Percentiles rank a stretch among this genome's conserved stretches.
Conservation (phyloP, 1,284 basidiomycete genomes). For the Rhodotorula glutinis region DNA sequence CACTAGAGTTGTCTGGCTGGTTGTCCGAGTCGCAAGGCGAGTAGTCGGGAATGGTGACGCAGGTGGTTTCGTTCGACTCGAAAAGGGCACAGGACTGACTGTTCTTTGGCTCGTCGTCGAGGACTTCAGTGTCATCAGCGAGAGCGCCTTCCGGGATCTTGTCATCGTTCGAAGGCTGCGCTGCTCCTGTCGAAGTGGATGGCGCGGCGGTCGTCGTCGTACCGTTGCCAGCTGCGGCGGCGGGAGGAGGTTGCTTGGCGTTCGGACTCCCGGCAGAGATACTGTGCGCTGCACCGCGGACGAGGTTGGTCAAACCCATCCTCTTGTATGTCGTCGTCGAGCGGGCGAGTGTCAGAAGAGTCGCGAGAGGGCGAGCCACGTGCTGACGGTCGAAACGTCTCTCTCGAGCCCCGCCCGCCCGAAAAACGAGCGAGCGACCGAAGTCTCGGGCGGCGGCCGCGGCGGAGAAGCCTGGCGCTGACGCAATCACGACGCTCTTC, state of each 20-base stretch:
- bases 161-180: slow-evolving; percentile 5
- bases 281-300: slow-evolving; percentile 1
- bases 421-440: background rate
- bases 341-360: no score
- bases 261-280: background rate
- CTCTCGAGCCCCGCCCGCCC: no score
- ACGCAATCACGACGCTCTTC: no score
- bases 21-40: no score
- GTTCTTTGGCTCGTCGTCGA: slow-evolving; percentile 51
- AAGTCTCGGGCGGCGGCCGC: no score
- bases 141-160: slow-evolving; percentile 31
- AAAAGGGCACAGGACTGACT: slow-evolving; percentile 19
- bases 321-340: background rate
- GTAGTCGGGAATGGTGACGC: background rate
- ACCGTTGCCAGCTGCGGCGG: background rate
- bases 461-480: no score
- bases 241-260: background rate
- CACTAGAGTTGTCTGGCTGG: no score
- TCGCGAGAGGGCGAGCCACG: background rate
- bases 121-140: slow-evolving; percentile 39
- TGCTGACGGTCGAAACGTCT: no score
- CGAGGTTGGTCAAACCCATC: slow-evolving; percentile 8
- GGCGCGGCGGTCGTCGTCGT: background rate
- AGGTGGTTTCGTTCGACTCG: background rate
- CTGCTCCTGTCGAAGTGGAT: background rate